These are phyloP conservation scores for Porphyra umbilicalis DNA, from an alignment of 31 red algal species.

Conservation along the genomic window DNA sequence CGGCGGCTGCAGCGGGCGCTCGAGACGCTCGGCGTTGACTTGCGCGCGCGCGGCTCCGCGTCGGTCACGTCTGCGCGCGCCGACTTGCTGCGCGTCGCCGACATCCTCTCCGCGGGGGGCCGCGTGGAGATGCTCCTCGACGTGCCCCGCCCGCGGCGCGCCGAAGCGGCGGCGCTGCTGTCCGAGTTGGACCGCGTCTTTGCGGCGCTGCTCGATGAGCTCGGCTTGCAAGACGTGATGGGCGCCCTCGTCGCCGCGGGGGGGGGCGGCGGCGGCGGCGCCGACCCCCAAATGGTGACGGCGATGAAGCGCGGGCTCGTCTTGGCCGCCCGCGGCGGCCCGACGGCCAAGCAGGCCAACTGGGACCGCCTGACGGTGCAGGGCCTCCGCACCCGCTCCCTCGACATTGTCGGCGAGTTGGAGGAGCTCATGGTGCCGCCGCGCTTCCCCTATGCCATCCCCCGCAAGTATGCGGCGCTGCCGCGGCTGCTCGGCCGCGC, in stretches of 20 bases:
- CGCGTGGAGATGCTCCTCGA: constrained; percentile 50
- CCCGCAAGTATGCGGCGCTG: constrained; percentile 19
- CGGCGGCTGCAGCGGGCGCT: constrained; percentile 51
- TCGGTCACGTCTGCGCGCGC: constrained; percentile 26
- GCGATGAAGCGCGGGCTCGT: neutral
- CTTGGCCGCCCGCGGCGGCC: neutral
- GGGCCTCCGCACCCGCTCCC: neutral
- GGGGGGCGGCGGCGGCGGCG: neutral
- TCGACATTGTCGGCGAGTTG: neutral
- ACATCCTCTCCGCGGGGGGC: constrained; percentile 8
- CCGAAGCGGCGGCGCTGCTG: constrained; percentile 31
- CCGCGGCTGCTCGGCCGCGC: constrained; percentile 80
- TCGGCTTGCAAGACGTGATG: constrained; percentile 9
- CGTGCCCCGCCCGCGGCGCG: constrained; percentile 41
- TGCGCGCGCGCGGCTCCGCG: constrained; percentile 53
- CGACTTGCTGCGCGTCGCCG: constrained; percentile 27
- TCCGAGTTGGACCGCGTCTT: constrained; percentile 29
- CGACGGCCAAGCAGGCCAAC: neutral
- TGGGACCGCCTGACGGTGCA: neutral
- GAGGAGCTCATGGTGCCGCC: neutral
- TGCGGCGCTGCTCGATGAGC: constrained; percentile 30
- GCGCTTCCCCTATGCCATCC: constrained; percentile 18
- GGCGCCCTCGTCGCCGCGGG: neutral
- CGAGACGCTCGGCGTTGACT: constrained; percentile 62
- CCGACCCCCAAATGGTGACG: neutral